Conservation (phyloP, 78 protist genomes). For the Dictyostelium purpureum region DNA sequence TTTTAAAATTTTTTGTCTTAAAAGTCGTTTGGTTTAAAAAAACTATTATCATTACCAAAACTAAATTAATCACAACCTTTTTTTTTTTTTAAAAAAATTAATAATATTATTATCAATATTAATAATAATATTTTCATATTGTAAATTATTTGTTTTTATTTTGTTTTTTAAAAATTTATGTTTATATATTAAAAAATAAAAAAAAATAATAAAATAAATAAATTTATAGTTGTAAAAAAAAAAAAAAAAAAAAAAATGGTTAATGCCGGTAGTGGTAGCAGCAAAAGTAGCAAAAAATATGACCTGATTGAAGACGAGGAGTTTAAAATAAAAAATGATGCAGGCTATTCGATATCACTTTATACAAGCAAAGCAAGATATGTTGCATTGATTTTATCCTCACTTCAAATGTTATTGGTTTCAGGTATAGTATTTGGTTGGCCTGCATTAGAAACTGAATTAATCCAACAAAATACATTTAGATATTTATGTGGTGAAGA, state of each 20-base stretch:
- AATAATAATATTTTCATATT: too few relatives aligned
- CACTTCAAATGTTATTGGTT: constrained; percentile 30
- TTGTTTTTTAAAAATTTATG: too few relatives aligned
- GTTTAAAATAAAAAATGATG: neutral
- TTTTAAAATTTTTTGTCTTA: too few relatives aligned
- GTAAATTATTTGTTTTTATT: too few relatives aligned
- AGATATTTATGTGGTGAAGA: constrained; percentile 18
- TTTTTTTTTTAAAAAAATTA: too few relatives aligned
- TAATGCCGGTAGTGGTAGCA: neutral
- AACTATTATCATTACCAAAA: too few relatives aligned
- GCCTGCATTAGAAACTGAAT: constrained; percentile 37
- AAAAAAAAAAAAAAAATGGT: neutral
- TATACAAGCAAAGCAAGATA: constrained; percentile 9
- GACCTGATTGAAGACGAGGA: neutral
- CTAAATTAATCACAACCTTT: too few relatives aligned
- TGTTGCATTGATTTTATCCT: constrained; percentile 2
- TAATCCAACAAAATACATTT: constrained; percentile 33
- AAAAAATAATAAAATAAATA: neutral
- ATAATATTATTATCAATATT: too few relatives aligned
- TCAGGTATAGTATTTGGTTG: constrained; percentile 79
- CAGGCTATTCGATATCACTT: neutral
- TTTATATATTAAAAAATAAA: neutral
- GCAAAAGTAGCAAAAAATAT: neutral
- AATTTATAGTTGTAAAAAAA: neutral
- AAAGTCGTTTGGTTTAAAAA: too few relatives aligned